Percentiles rank a stretch among this genome's conserved stretches.
Conservation (phyloP, 345 rosid species). For the Eucalyptus regnans region DNA sequence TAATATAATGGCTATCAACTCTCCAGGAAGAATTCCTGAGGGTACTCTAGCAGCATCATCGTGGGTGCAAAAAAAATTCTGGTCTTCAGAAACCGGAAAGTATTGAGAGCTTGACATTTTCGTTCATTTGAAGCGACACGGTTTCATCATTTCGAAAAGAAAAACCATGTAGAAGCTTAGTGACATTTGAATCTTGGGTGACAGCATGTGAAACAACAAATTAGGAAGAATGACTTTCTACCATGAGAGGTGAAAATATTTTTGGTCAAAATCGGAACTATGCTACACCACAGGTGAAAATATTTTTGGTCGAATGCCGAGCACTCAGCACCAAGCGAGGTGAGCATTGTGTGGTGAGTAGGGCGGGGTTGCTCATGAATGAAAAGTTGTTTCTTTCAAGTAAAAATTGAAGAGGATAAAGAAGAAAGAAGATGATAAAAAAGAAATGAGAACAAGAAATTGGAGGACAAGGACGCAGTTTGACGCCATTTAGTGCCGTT, state of each 20-base stretch:
- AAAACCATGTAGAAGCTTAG: not conserved
- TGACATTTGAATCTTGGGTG: not conserved
- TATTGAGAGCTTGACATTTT: not conserved
- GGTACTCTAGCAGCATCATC: not conserved
- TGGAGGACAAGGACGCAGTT: too few species aligned
- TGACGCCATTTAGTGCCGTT: too few species aligned
- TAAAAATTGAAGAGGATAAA: not conserved
- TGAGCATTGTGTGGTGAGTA: too few species aligned
- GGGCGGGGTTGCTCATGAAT: too few species aligned
- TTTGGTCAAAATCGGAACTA: not conserved
- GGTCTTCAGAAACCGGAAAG: not conserved
- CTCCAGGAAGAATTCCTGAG: not conserved
- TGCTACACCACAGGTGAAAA: not conserved
- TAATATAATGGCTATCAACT: not conserved
- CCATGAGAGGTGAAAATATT: not conserved
- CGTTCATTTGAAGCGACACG: not conserved
- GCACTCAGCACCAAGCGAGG: too few species aligned
- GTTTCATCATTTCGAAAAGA: not conserved
- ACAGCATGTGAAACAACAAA: not conserved
- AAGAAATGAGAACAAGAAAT: too few species aligned
- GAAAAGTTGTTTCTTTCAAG: not conserved
- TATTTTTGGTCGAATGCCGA: too few species aligned
- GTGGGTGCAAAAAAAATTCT: not conserved
- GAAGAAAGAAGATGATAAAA: too few species aligned
- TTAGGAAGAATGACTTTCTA: not conserved